Conservation (phyloP, 768 basidiomycete genomes). For the Lactifluus pinguis region DNA sequence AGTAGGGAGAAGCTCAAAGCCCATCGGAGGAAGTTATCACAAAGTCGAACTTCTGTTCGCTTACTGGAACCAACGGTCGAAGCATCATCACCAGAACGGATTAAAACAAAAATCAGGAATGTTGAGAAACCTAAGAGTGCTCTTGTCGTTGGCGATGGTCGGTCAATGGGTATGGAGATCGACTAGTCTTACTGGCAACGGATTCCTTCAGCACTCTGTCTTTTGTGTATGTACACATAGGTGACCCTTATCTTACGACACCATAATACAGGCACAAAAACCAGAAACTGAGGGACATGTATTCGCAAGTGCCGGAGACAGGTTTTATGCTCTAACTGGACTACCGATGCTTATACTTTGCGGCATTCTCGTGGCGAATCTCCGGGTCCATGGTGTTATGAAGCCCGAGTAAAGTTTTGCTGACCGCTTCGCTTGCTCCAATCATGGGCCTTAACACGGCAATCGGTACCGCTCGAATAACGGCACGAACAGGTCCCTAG, state of each 20-base stretch:
- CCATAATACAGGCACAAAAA: background rate
- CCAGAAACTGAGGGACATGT: background rate
- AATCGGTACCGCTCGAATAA: conserved; percentile 94
- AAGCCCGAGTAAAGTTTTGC: conserved; percentile 89
- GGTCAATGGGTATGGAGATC: conserved; percentile 87
- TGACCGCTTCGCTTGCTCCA: conserved; percentile 92
- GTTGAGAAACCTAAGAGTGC: conserved; percentile 55
- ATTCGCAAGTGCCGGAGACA: background rate
- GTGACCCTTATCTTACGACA: background rate
- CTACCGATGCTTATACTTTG: conserved; percentile 81
- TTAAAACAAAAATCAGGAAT: conserved; percentile 74
- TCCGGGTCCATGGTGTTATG: conserved; percentile 90
- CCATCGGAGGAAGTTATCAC: conserved; percentile 58
- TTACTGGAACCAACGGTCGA: conserved; percentile 54
- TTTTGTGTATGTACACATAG: background rate
- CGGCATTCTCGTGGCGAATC: conserved; percentile 72
- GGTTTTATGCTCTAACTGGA: conserved; percentile 24
- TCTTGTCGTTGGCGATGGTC: conserved; percentile 74
- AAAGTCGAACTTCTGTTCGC: conserved; percentile 46
- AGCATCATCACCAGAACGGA: conserved; percentile 37
- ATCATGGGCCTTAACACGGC: conserved; percentile 98
- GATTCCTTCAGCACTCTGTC: background rate
- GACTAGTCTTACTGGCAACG: conserved; percentile 36
- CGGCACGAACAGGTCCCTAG: conserved; percentile 87
- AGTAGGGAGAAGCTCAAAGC: conserved; percentile 70